Evolutionary conservation across 176 grass and related monocot species (phyloP).

Genomic region (Ensete ventricosum): DNA sequence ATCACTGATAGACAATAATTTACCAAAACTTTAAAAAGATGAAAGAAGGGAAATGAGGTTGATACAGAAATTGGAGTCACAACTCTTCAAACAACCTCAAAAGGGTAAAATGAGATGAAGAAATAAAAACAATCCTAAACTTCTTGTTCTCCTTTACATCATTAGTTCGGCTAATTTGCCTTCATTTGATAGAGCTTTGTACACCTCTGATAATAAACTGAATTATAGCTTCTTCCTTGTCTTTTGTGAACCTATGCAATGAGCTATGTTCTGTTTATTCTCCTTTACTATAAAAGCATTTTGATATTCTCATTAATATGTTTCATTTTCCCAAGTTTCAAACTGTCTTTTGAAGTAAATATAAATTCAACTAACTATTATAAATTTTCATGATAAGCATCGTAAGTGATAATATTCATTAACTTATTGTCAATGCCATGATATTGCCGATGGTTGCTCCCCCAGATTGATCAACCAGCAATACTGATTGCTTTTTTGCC

Average conservation of each 20-base stretch:
- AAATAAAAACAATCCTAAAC: neutral
- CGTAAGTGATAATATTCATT: no score
- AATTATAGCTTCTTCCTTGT: no score
- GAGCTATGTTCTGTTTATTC: neutral
- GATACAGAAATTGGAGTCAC: conserved; percentile 13
- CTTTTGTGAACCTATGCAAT: no score
- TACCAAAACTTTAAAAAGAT: neutral
- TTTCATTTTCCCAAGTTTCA: neutral
- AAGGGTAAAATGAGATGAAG: neutral
- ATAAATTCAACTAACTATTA: no score
- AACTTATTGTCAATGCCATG: neutral
- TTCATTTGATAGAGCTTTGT: no score
- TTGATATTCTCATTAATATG: neutral
- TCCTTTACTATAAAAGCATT: neutral
- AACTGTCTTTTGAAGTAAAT: no score
- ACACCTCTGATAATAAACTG: neutral
- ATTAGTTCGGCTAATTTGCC: no score
- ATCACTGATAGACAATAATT: conserved; percentile 56
- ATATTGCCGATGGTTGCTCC: neutral
- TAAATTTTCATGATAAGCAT: no score
- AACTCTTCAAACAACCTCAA: conserved; percentile 25
- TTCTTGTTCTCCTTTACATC: neutral
- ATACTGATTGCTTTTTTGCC: neutral
- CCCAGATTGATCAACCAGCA: neutral
- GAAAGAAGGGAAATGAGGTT: neutral